Conservation (phyloP, 2,329 filamentous ascomycete genomes). For the Celoporthe dispersa region DNA sequence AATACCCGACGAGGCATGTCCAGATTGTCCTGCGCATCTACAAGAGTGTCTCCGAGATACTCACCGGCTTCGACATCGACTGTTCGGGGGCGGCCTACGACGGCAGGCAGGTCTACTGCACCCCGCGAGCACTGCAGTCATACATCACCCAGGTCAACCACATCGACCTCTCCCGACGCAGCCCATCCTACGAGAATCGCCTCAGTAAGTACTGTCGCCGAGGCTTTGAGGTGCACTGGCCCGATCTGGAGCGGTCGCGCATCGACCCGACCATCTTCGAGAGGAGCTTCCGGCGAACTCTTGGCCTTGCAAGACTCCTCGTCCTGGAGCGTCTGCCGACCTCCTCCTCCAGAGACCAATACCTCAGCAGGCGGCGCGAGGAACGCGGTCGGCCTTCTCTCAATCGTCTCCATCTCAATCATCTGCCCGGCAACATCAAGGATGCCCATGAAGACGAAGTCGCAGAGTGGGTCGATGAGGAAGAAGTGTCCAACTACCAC, state of each 20-base stretch:
- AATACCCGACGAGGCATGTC: slow-evolving; percentile 82
- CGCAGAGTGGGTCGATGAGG: slow-evolving; percentile 78
- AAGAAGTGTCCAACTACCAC: slow-evolving; percentile 80
- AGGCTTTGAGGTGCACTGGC: slow-evolving; percentile 85
- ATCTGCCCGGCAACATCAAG: slow-evolving; percentile 74
- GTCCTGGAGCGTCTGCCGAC: slow-evolving; percentile 80
- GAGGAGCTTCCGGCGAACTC: slow-evolving; percentile 73
- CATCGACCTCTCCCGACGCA: slow-evolving; percentile 77
- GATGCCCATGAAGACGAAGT: slow-evolving; percentile 78
- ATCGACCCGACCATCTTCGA: slow-evolving; percentile 89
- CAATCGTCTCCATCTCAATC: slow-evolving; percentile 45
- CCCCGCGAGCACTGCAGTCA: slow-evolving; percentile 75
- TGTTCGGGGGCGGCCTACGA: slow-evolving; percentile 82
- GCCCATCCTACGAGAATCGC: slow-evolving; percentile 85
- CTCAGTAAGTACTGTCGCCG: slow-evolving; percentile 84
- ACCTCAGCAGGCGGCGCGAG: slow-evolving; percentile 69
- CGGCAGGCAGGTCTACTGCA: slow-evolving; percentile 78
- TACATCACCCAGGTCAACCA: slow-evolving; percentile 84
- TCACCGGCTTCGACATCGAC: slow-evolving; percentile 88
- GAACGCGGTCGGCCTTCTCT: slow-evolving; percentile 72
- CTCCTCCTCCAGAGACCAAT: slow-evolving; percentile 67
- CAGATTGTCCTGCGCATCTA: slow-evolving; percentile 85
- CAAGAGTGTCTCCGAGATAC: slow-evolving; percentile 80
- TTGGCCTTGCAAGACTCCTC: slow-evolving; percentile 78
- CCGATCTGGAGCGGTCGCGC: slow-evolving; percentile 71